phyloP scores from a whole-genome alignment of 148 eudicot genomes.

The Rhododendron griersonianum region DNA sequence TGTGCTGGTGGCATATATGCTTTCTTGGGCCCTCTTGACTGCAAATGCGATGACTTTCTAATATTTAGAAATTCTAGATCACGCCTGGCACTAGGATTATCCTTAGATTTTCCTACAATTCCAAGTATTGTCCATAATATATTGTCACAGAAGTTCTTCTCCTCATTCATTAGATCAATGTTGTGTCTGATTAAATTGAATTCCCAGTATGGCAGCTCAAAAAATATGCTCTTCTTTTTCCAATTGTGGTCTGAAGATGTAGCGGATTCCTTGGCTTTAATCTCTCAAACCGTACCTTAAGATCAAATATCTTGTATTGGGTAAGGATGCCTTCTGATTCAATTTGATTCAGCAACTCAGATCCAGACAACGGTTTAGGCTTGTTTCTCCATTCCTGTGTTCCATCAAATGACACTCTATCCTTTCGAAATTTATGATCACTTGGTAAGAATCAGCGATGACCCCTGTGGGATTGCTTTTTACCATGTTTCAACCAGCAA shows the following conservation, averaged over 20 bases:
- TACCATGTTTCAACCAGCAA: neutral
- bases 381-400: neutral
- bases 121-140: neutral
- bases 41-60: no score
- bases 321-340: neutral
- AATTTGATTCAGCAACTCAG: neutral
- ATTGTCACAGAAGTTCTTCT: neutral
- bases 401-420: neutral
- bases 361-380: neutral
- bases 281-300: no score
- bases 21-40: no score
- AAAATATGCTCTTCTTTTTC: neutral
- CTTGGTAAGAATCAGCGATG: neutral
- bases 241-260: no score
- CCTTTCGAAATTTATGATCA: neutral
- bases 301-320: neutral
- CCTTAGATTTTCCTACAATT: no score
- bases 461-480: neutral
- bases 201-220: neutral
- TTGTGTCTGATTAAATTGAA: neutral
- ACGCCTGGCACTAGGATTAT: no score
- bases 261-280: neutral
- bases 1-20: neutral
- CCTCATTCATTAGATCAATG: neutral
- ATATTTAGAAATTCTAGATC: no score